Percentiles rank a stretch among this genome's conserved stretches.
Conservation (phyloP, 2,329 filamentous ascomycete genomes). For the Cercospora sp. region DNA sequence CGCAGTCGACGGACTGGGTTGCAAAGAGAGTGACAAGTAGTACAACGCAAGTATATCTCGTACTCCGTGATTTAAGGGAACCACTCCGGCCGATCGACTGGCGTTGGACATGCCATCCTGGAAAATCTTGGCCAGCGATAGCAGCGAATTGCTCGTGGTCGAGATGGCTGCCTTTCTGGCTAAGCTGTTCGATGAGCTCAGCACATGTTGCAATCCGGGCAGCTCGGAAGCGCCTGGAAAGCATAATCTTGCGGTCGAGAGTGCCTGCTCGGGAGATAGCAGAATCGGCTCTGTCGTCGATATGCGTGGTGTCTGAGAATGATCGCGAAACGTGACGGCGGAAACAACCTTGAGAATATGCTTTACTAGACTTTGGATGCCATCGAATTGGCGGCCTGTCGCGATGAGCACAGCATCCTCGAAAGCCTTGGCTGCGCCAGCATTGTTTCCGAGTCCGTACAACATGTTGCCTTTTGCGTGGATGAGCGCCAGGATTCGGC, state of each 20-base stretch:
- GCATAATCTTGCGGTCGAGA: conserved; percentile 77
- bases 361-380: conserved; percentile 75
- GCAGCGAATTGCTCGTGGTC: conserved; percentile 90
- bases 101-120: conserved; percentile 90
- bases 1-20: conserved; percentile 93
- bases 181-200: conserved; percentile 58
- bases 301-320: conserved; percentile 20
- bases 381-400: conserved; percentile 66
- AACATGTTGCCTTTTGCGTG: conserved; percentile 99
- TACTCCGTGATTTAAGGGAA: conserved; percentile 65
- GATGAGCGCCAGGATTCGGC: conserved; percentile 85
- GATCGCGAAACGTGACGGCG: conserved; percentile 30
- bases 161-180: conserved; percentile 79
- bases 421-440: conserved; percentile 80
- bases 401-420: conserved; percentile 93
- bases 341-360: conserved; percentile 71
- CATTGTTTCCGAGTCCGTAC: conserved; percentile 82
- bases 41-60: conserved; percentile 92
- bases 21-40: conserved; percentile 89
- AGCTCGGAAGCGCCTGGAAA: conserved; percentile 75
- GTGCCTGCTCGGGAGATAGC: conserved; percentile 77
- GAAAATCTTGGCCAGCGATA: conserved; percentile 95
- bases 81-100: conserved; percentile 44
- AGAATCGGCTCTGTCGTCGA: conserved; percentile 66
- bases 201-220: conserved; percentile 73